Conservation (phyloP, 306 rosid genomes). For the Prinsepia uniflora region DNA sequence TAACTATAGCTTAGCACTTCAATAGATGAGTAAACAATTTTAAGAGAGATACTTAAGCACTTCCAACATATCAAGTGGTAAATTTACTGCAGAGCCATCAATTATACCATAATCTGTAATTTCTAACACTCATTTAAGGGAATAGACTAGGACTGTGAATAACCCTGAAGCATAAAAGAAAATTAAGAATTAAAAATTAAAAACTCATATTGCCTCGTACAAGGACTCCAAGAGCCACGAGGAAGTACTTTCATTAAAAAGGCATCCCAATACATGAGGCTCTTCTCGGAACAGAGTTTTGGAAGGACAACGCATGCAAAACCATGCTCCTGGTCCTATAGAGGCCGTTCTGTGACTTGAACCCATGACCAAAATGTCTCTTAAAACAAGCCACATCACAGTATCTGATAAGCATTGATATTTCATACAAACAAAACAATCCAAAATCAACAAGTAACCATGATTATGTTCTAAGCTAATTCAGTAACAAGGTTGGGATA, state of each 20-base stretch:
- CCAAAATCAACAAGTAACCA: not conserved
- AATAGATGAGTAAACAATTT: not conserved
- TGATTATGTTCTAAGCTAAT: not conserved
- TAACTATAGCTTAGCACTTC: conserved; percentile 4
- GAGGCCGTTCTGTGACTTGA: not conserved
- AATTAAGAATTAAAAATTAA: no score
- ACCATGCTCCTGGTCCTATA: not conserved
- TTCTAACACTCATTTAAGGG: not conserved
- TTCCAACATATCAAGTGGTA: not conserved
- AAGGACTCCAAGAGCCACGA: not conserved
- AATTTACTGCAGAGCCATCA: no score
- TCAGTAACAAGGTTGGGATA: conserved; percentile 32
- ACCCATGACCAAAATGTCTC: not conserved
- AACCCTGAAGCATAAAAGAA: not conserved
- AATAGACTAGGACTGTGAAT: not conserved
- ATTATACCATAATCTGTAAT: not conserved
- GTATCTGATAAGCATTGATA: not conserved
- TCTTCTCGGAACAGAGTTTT: not conserved
- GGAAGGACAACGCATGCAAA: not conserved
- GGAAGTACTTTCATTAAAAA: no score
- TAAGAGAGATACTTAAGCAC: not conserved
- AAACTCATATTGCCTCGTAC: not conserved
- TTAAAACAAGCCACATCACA: not conserved
- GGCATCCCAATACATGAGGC: not conserved
- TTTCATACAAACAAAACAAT: not conserved